These are phyloP conservation scores for Paramyrothecium roridum DNA, from an alignment of 2,329 filamentous ascomycete genomes.

Conservation along the genomic window DNA sequence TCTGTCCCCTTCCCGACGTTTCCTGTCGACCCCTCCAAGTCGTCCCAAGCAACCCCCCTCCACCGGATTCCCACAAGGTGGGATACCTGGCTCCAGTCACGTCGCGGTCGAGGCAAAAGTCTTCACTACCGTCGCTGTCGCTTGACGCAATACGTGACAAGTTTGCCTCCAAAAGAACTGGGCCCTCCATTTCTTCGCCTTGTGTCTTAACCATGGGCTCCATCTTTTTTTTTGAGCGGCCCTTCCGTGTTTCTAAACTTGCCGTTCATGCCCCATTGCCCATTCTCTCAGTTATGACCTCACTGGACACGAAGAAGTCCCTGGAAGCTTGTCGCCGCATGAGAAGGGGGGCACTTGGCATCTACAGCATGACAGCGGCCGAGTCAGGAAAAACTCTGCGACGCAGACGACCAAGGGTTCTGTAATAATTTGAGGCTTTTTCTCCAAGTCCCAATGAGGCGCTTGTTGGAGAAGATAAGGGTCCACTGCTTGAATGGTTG, in stretches of 20 bases:
- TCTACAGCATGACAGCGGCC: too few species aligned
- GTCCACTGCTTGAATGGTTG: neutral
- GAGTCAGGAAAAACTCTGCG: too few species aligned
- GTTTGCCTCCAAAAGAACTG: neutral
- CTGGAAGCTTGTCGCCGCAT: too few species aligned
- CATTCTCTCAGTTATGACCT: too few species aligned
- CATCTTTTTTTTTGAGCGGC: neutral
- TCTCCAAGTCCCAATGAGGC: neutral
- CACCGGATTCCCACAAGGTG: neutral
- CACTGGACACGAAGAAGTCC: too few species aligned
- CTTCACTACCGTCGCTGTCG: neutral
- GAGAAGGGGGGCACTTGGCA: too few species aligned
- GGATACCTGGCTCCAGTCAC: neutral
- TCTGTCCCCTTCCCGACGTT: neutral
- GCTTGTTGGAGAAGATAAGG: neutral
- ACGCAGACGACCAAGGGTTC: too few species aligned
- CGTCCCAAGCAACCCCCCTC: neutral
- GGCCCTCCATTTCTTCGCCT: neutral
- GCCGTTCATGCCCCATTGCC: too few species aligned
- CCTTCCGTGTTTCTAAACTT: neutral
- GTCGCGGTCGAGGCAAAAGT: neutral
- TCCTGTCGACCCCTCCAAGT: neutral
- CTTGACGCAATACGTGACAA: neutral
- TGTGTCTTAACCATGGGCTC: neutral
- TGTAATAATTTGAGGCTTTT: neutral